These are phyloP conservation scores for Rhynchosporium agropyri DNA, from an alignment of 2,329 filamentous ascomycete species.

Conservation along the genomic window DNA sequence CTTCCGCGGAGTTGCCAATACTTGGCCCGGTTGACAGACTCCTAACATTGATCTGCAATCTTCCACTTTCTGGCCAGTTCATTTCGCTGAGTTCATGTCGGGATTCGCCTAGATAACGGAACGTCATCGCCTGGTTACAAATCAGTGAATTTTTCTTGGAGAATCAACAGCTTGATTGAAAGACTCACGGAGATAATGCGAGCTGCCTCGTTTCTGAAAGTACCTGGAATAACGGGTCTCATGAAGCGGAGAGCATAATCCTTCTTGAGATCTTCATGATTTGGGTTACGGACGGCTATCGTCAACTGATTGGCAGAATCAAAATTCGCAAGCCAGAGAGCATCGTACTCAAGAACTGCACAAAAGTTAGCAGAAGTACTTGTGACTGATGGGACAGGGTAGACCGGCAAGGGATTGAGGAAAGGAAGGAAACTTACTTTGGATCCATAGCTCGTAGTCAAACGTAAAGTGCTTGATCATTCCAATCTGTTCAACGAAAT, in stretches of 20 bases:
- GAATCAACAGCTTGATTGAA: not conserved
- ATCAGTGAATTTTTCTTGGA: not conserved
- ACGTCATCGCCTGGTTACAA: not conserved
- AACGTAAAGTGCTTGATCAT: slow-evolving; percentile 18
- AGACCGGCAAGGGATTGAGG: not conserved
- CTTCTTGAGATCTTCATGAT: not conserved
- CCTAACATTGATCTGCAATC: not conserved
- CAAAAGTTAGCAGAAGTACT: not conserved
- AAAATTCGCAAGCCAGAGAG: slow-evolving; percentile 6
- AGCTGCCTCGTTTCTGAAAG: slow-evolving; percentile 1
- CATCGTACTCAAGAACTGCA: slow-evolving; percentile 7
- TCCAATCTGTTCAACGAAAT: slow-evolving; percentile 5
- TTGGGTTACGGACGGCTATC: slow-evolving; percentile 12
- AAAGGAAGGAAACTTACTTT: not conserved
- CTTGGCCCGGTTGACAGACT: not conserved
- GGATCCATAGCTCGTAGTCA: slow-evolving; percentile 13
- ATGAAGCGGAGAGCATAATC: slow-evolving; percentile 3
- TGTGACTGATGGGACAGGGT: not conserved
- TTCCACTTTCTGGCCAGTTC: slow-evolving; percentile 8
- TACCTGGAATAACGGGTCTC: not conserved
- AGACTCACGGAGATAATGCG: not conserved
- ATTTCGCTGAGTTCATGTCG: not conserved
- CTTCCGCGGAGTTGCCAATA: slow-evolving; percentile 7
- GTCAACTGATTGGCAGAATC: slow-evolving; percentile 5
- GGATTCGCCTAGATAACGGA: not conserved